These are phyloP conservation scores for Trypethelium eluteriae DNA, from an alignment of 495 filamentous ascomycete genomes.

Conservation along the genomic window DNA sequence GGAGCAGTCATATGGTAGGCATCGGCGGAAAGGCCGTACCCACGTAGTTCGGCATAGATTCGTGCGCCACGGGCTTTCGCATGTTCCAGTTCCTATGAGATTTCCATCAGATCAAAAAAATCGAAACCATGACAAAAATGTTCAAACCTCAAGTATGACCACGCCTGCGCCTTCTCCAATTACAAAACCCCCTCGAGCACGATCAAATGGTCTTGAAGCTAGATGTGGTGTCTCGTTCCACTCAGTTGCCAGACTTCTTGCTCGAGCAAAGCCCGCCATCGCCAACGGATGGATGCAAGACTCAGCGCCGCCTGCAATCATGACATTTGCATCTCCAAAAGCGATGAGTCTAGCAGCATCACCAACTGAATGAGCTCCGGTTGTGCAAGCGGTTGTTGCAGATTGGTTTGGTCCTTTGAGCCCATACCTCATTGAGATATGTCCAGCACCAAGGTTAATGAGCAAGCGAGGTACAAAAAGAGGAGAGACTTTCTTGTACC, in stretches of 20 bases:
- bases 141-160: constrained; percentile 63
- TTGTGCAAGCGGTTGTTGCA: constrained; percentile 89
- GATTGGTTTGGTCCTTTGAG: constrained; percentile 88
- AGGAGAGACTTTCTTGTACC: constrained; percentile 86
- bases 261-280: constrained; percentile 82
- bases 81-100: constrained; percentile 66
- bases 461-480: constrained; percentile 86
- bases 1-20: constrained; percentile 91
- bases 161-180: constrained; percentile 89
- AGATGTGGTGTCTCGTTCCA: constrained; percentile 67
- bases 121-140: neutral
- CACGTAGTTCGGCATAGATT: constrained; percentile 84
- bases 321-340: constrained; percentile 83
- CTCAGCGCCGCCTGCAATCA: constrained; percentile 90
- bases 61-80: constrained; percentile 67
- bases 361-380: constrained; percentile 86
- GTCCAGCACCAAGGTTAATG: constrained; percentile 89
- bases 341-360: constrained; percentile 88
- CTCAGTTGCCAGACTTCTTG: constrained; percentile 70
- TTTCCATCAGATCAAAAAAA: constrained; percentile 13
- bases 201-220: constrained; percentile 83
- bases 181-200: constrained; percentile 75
- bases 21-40: constrained; percentile 82
- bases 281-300: constrained; percentile 94
- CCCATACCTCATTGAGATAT: constrained; percentile 89